These are phyloP conservation scores for Diaporthe velutina DNA, from an alignment of 2,329 filamentous ascomycete genomes.

Conservation along the genomic window DNA sequence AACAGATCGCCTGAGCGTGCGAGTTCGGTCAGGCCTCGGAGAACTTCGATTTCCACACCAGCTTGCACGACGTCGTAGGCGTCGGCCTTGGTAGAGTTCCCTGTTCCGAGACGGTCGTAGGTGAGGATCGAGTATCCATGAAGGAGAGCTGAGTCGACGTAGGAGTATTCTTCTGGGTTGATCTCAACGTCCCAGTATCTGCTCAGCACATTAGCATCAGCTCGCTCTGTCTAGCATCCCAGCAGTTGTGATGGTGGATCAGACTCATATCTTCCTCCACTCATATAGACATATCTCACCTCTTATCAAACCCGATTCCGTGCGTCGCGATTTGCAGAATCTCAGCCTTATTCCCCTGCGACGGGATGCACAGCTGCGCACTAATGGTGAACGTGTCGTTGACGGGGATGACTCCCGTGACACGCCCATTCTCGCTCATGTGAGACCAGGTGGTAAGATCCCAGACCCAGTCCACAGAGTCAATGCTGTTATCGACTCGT, in stretches of 20 bases:
- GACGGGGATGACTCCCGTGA: slow-evolving; percentile 36
- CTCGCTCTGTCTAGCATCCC: background rate
- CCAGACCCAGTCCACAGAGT: slow-evolving; percentile 45
- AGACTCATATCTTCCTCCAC: too few species aligned
- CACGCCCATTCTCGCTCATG: slow-evolving; percentile 25
- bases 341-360: slow-evolving; percentile 37
- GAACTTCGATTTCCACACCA: slow-evolving; percentile 53
- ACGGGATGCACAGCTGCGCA: slow-evolving; percentile 43
- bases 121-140: slow-evolving; percentile 55
- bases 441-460: slow-evolving; percentile 41
- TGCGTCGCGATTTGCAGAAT: slow-evolving; percentile 57
- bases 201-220: background rate
- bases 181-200: slow-evolving; percentile 52
- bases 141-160: slow-evolving; percentile 50
- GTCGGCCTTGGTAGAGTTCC: slow-evolving; percentile 52
- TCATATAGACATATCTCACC: slow-evolving; percentile 52
- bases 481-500: slow-evolving; percentile 45
- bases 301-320: slow-evolving; percentile 56
- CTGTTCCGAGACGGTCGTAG: slow-evolving; percentile 54
- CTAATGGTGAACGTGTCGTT: slow-evolving; percentile 42
- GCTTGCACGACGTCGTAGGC: slow-evolving; percentile 55
- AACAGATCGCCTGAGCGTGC: slow-evolving; percentile 51
- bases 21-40: slow-evolving; percentile 52
- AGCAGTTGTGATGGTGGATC: too few species aligned
- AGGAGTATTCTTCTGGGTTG: slow-evolving; percentile 49